Evolutionary conservation across 306 rosid genomes (phyloP), one percentile per base, ranked within the genome.

Genomic region (Fragaria ananassa): DNA sequence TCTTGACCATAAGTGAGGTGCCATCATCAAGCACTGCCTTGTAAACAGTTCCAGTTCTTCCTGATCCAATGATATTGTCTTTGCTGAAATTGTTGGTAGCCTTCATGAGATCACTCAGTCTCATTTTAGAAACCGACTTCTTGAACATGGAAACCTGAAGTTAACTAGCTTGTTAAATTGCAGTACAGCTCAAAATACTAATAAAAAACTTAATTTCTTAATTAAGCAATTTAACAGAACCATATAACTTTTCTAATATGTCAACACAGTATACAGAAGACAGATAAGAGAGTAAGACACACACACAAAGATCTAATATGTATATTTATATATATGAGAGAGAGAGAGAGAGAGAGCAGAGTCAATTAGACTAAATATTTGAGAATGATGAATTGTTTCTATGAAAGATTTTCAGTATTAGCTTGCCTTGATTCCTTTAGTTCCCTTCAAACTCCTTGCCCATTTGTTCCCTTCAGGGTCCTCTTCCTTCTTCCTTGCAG

Each of bases 381-480:
- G 46, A 72, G 21, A n/a, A 37, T 53, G 25, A 4, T 10, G 35
- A 61, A 60, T 47, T 4, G 21, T 45, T 47, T 62, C 10, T 10
- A 58, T 12, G 64, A 56, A 60, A 77, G 19, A 42, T 50, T 47
- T 68, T 46, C 9, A 46, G 58, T 50, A 65, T 74, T 81, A 81
- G 54, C 89, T 88, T 85, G 74, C 98, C 96, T 93, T 91, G 76
- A 93, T 86, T 79, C 74, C 82, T 79, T 93, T 93, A 47, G 88
- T 81, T 83, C 94, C 93, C 87, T 88, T 93, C 13, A 93, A 57
- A 81, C 74, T 88, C 85, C 86, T 89, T n/a, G 97, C 97, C 98
- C 98, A 93, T 81, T 93, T 93, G 87, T 93, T 93, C 57, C 97
- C 98, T 85, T 93, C 91, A 8, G 98, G 97, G 41, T 91, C 96